These are phyloP conservation scores for Eucalyptus regnans DNA, from an alignment of 345 rosid species.

Conservation along the genomic window DNA sequence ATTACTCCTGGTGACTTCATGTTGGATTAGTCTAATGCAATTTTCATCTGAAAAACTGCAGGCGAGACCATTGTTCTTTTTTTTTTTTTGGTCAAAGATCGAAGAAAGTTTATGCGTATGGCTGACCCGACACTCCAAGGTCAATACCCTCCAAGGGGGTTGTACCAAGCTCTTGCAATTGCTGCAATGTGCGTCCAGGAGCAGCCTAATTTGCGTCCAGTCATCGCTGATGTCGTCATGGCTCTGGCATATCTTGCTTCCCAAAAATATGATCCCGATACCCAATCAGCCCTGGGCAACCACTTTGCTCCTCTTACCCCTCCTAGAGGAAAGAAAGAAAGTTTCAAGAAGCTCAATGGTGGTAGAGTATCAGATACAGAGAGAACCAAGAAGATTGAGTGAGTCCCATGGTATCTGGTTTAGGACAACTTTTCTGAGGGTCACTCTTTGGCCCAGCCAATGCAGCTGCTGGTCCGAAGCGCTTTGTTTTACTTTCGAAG, in stretches of 20 bases:
- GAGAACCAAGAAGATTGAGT: not conserved
- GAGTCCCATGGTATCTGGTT: not conserved
- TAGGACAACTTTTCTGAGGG: not conserved
- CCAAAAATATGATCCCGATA: constrained; percentile 47
- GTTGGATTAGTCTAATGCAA: not conserved
- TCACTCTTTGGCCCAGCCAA: not conserved
- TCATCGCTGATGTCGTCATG: constrained; percentile 81
- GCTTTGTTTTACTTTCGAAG: not conserved
- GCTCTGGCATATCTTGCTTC: constrained; percentile 77
- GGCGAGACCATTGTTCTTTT: constrained; percentile 74
- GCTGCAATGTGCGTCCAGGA: constrained; percentile 92
- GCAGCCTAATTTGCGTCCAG: constrained; percentile 72
- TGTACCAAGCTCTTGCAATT: constrained; percentile 88
- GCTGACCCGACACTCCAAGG: constrained; percentile 82
- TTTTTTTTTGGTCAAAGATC: too few species aligned
- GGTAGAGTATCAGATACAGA: constrained; percentile 1
- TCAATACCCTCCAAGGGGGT: constrained; percentile 64
- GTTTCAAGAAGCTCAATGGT: constrained; percentile 9
- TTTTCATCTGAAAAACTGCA: constrained; percentile 10
- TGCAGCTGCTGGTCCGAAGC: not conserved
- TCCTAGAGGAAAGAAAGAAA: constrained; percentile 33
- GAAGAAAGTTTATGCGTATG: constrained; percentile 63
- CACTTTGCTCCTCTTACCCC: constrained; percentile 38
- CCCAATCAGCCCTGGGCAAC: constrained; percentile 25
- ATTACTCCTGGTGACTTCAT: not conserved